Base-by-base conservation (phyloP, 2,329 filamentous ascomycete species). In the Aspergillus eucalypticola region DNA sequence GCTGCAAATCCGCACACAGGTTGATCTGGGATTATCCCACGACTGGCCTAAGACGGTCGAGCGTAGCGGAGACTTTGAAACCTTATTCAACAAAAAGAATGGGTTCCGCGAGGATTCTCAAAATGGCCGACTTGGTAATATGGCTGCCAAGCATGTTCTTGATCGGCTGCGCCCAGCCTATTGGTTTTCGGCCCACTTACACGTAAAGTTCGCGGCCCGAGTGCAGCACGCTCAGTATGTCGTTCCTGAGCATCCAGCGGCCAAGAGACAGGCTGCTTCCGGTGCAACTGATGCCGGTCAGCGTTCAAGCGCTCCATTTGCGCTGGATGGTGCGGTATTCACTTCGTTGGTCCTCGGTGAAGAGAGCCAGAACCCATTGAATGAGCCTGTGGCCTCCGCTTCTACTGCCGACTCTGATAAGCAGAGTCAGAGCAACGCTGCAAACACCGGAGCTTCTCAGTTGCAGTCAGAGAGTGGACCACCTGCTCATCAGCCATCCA, bases 161-260 rank as follows among this genome's bases (percentile, higher is more conserved):
- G 88, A 96, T 71, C 84, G 90, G 29, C 76, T 99, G 55, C 84
- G 92, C 55, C 95, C 95, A 8, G 83, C 84, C 0, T 89, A 92
- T 73, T 99, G 95, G 95, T 97, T 98, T 73, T 89, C 90, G 39
- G 95, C 93, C 2, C 95, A 99, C 76, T 77, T 98, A 78, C 95
- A 99, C 76, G 88, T 90, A 79, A 96, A 94, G 72, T 98, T 90
- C 73, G 77, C 88, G 0, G 95, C 93, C 0, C 62, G 82, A 1
- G 75, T 88, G 51, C 69, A 82, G 5, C 81, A 87, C 63, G 73
- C 75, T 15, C 69, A 79, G 13, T 69, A 71, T 25, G 56, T 61
- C 5, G 44, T 59, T 10, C 54, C 60, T 3, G 53, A 21, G 27
- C 48, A 59, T 35, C 55, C 60, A 5, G 35, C 32, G 3, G 27